Evolutionary conservation across 805 yeast species (phyloP).

Genomic region (Teunomyces lycoperdinae): DNA sequence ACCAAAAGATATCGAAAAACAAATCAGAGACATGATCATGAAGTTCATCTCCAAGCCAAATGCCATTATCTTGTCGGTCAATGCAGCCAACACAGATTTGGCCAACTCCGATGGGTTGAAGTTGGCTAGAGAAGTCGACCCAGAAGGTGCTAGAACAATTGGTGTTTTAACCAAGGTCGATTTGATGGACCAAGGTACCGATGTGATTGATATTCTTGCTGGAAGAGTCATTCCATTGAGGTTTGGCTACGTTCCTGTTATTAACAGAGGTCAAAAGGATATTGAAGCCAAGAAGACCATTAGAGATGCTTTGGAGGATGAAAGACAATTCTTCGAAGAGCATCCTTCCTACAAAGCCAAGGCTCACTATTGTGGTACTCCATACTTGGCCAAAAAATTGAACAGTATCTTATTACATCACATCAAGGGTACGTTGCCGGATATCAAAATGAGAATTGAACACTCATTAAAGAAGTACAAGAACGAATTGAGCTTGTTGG

Average conservation of each 20-base stretch:
- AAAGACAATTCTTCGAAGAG: slow-evolving; percentile 74
- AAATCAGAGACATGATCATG: slow-evolving; percentile 88
- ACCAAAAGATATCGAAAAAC: slow-evolving; percentile 94
- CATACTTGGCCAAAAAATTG: slow-evolving; percentile 88
- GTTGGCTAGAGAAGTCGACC: slow-evolving; percentile 96
- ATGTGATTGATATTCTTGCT: slow-evolving; percentile 91
- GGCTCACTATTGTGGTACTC: slow-evolving; percentile 98
- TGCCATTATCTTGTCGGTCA: slow-evolving; percentile 90
- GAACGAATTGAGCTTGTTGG: slow-evolving; percentile 68
- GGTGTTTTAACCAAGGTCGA: slow-evolving; percentile 97
- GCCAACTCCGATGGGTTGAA: slow-evolving; percentile 97
- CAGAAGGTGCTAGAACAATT: slow-evolving; percentile 91
- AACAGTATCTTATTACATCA: slow-evolving; percentile 86
- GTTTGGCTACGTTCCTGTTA: slow-evolving; percentile 93
- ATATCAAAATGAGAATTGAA: slow-evolving; percentile 87
- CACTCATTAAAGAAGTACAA: slow-evolving; percentile 56
- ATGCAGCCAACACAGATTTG: slow-evolving; percentile 83
- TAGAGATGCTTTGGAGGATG: slow-evolving; percentile 80
- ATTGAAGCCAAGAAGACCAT: slow-evolving; percentile 86
- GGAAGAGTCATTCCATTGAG: slow-evolving; percentile 94
- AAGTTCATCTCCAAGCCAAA: slow-evolving; percentile 94
- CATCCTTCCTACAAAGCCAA: slow-evolving; percentile 91
- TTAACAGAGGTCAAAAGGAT: slow-evolving; percentile 87
- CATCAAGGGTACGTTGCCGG: slow-evolving; percentile 65
- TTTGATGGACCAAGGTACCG: slow-evolving; percentile 97